Conservation (phyloP, 345 rosid genomes). For the Arabidopsis suecica region DNA sequence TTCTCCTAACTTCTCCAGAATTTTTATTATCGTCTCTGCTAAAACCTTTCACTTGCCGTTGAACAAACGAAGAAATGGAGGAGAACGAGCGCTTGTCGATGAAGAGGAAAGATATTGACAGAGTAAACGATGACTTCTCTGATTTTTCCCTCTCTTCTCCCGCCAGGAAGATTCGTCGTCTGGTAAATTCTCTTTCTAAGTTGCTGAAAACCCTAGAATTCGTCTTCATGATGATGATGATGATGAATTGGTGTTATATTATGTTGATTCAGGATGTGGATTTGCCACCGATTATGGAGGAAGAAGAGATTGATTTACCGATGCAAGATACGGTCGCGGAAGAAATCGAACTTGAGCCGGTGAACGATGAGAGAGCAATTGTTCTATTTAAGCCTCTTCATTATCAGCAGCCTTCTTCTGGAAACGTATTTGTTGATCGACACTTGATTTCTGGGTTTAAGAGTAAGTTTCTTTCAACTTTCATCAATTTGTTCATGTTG, state of each 20-base stretch:
- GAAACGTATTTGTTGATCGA: slow-evolving; percentile 49
- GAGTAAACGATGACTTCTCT: slow-evolving; percentile 71
- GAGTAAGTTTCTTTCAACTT: slow-evolving; percentile 47
- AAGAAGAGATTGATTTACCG: slow-evolving; percentile 46
- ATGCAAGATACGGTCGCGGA: slow-evolving; percentile 3
- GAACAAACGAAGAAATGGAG: not conserved
- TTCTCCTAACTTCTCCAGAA: not conserved
- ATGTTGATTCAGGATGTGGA: slow-evolving; percentile 50
- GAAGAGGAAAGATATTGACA: slow-evolving; percentile 68
- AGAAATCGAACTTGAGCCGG: slow-evolving; percentile 12
- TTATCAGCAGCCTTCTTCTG: slow-evolving; percentile 34
- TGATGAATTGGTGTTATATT: not conserved
- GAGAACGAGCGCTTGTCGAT: slow-evolving; percentile 24
- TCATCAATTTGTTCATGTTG: not conserved
- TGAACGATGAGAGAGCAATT: slow-evolving; percentile 69
- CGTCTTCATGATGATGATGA: not conserved
- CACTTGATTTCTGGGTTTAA: slow-evolving; percentile 58
- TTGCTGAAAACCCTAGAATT: not conserved
- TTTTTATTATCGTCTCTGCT: not conserved
- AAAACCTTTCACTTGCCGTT: not conserved
- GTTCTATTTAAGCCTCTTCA: slow-evolving; percentile 61
- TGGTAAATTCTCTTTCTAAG: slow-evolving; percentile 49
- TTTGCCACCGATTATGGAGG: slow-evolving; percentile 68
- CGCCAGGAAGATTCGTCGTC: slow-evolving; percentile 79
- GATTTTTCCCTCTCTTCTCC: slow-evolving; percentile 86